These are phyloP conservation scores for Puya raimondii DNA, from an alignment of 176 grass and related monocot species.

Conservation along the genomic window DNA sequence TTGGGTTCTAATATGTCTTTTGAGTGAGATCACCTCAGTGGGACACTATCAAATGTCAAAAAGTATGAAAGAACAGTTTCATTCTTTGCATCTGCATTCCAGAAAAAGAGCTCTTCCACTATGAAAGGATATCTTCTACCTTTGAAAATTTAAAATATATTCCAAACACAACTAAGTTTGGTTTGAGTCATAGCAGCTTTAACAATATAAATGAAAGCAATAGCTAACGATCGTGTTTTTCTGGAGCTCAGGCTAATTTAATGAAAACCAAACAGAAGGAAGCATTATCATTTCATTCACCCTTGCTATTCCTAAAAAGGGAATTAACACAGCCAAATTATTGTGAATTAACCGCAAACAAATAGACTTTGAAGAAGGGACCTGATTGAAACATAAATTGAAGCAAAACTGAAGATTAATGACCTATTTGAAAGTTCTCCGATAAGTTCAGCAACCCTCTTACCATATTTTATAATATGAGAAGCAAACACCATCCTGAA, in stretches of 20 bases:
- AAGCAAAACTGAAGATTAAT: too few relatives aligned
- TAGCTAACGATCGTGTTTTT: neutral
- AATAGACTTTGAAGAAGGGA: too few relatives aligned
- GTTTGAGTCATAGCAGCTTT: neutral
- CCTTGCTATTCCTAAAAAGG: too few relatives aligned
- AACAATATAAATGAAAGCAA: neutral
- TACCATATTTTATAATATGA: neutral
- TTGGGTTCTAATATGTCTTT: neutral
- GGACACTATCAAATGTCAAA: neutral
- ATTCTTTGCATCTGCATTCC: neutral
- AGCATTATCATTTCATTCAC: too few relatives aligned
- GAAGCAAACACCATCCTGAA: neutral
- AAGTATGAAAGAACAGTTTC: neutral
- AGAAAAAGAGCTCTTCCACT: neutral
- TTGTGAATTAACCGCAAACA: too few relatives aligned
- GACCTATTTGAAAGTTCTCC: too few relatives aligned
- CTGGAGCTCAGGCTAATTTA: too few relatives aligned
- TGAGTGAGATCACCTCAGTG: neutral
- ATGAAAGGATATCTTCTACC: constrained; percentile 2
- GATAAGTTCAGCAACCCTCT: too few relatives aligned
- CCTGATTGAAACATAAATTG: too few relatives aligned
- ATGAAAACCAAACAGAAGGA: too few relatives aligned
- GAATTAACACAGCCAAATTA: too few relatives aligned
- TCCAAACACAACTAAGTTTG: neutral
- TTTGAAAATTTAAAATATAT: neutral